Evolutionary conservation across 148 eudicot genomes (phyloP), one percentile per base, ranked within the genome.

Genomic region (Nepenthes mirabilis): DNA sequence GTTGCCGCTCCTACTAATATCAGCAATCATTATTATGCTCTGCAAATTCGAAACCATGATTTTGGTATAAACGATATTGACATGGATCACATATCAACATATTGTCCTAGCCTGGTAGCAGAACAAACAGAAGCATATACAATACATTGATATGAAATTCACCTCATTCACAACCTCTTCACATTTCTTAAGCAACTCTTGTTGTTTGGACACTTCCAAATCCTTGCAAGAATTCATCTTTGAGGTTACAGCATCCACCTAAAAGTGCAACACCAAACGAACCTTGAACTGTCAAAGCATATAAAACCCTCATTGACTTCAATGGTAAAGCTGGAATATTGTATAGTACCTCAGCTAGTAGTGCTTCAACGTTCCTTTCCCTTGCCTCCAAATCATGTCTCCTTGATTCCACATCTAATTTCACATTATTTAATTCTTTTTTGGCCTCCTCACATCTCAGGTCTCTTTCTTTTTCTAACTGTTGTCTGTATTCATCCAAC

Each of bases 131-230:
- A 11, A 62, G 3, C 33, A 49, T 11, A 50, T 6, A 36, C 43
- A 37, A n/a, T 37, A 40, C 11, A 60, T n/a, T 13, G 11, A 14
- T n/a, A 14, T 14, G 10, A 33, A 60, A 3, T 37, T 61, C 67
- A 93, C 98, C 91, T 83, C 85, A 58, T 66, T 67, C 14, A 68
- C 70, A 52, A 93, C 68, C 47, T 78, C 80, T 77, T 86, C 89
- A 68, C 69, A 62, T 74, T 79, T 88, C 47, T 47, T 73, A 54
- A 61, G 65, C 69, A 93, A 58, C 66, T 80, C 78, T 61, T 74
- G 78, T 70, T 72, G 79, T 50, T 59, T 80, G 48, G 84, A 83
- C 35, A 74, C 73, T 62, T 77, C 86, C 45, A 68, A 69, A 33
- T 80, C 84, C 76, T 70, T 79, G n/a, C 74, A 74, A 47, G 76